Evolutionary conservation across 768 basidiomycete genomes (phyloP).

Genomic region (Flagelloscypha sp.): DNA sequence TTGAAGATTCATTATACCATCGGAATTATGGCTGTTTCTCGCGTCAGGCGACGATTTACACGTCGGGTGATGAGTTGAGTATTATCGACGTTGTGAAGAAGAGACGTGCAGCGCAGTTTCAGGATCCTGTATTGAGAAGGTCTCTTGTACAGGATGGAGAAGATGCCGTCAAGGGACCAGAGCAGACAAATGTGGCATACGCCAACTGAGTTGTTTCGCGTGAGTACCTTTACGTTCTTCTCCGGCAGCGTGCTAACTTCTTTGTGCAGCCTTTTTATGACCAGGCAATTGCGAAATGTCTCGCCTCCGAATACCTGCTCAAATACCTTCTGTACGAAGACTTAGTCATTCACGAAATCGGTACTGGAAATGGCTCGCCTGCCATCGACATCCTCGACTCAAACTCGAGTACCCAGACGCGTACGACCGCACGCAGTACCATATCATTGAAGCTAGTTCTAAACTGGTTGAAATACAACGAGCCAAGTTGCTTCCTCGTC

Average conservation of each 20-base stretch:
- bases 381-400: constrained; percentile 83
- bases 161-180: constrained; percentile 56
- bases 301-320: constrained; percentile 86
- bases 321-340: constrained; percentile 96
- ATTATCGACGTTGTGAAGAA: constrained; percentile 68
- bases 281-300: constrained; percentile 79
- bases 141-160: constrained; percentile 70
- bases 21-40: constrained; percentile 97
- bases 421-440: constrained; percentile 86
- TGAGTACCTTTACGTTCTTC: constrained; percentile 28
- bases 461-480: constrained; percentile 69
- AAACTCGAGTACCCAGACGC: constrained; percentile 78
- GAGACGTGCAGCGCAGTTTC: constrained; percentile 66
- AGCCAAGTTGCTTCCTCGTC: constrained; percentile 49
- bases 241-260: background rate
- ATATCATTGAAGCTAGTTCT: constrained; percentile 90
- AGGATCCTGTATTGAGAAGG: constrained; percentile 67
- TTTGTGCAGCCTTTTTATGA: constrained; percentile 91
- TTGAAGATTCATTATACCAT: constrained; percentile 95
- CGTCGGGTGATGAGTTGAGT: constrained; percentile 41
- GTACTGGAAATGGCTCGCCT: constrained; percentile 94
- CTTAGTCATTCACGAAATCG: constrained; percentile 93
- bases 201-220: constrained; percentile 96
- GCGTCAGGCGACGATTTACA: constrained; percentile 86
- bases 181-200: constrained; percentile 97